phyloP scores from a whole-genome alignment of 1,284 basidiomycete genomes.

The Moniliella sp. region DNA sequence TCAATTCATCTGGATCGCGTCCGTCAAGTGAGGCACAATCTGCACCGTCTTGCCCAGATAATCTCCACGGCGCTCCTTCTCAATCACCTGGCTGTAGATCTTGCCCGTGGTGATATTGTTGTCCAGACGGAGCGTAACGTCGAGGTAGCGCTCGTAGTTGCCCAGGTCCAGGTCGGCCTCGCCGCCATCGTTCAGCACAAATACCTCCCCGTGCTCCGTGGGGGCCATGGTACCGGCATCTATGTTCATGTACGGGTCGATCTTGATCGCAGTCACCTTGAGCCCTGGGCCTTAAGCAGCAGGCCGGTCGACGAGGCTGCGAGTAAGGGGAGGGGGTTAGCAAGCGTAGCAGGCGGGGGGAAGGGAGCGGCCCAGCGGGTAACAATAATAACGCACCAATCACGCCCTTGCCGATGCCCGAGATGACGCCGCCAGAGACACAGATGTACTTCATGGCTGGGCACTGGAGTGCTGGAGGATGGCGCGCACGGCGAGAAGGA shows the following conservation, averaged over 20 bases:
- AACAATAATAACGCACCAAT: background rate
- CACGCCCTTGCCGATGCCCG: slow-evolving; percentile 36
- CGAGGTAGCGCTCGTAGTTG: slow-evolving; percentile 92
- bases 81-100: slow-evolving; percentile 85
- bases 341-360: background rate
- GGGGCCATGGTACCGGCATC: slow-evolving; percentile 98
- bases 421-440: slow-evolving; percentile 36
- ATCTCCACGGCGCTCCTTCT: slow-evolving; percentile 86
- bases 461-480: no score
- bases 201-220: slow-evolving; percentile 97
- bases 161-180: slow-evolving; percentile 96
- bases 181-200: slow-evolving; percentile 90
- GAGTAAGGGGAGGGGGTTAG: background rate
- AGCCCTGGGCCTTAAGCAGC: slow-evolving; percentile 78
- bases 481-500: no score
- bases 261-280: slow-evolving; percentile 96
- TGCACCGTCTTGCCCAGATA: slow-evolving; percentile 94
- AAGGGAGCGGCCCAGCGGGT: background rate
- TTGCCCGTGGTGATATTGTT: slow-evolving; percentile 98
- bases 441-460: slow-evolving; percentile 36
- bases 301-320: slow-evolving; percentile 81
- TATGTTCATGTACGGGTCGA: slow-evolving; percentile 99
- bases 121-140: slow-evolving; percentile 79
- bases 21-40: slow-evolving; percentile 91
- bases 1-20: slow-evolving; percentile 95